phyloP scores from a whole-genome alignment of 129 eudicot species.

The Erigeron canadensis region DNA sequence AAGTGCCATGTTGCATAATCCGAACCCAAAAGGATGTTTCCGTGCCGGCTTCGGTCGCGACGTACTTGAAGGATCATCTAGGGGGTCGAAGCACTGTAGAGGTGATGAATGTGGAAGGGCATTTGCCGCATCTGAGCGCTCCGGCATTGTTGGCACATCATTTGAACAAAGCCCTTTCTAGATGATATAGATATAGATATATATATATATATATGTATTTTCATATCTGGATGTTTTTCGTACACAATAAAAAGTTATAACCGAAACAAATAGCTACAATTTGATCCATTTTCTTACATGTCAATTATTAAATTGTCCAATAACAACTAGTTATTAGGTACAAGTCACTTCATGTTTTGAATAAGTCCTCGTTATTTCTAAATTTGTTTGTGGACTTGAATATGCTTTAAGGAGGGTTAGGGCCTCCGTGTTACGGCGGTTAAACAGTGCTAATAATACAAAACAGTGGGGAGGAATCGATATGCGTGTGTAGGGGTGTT shows the following conservation, averaged over 20 bases:
- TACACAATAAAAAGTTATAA: neutral
- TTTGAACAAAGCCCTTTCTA: conserved; percentile 56
- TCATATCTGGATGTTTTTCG: neutral
- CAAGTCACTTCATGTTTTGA: too few species aligned
- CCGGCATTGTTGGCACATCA: conserved; percentile 64
- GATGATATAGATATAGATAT: too few species aligned
- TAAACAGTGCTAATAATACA: too few species aligned
- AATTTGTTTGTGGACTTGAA: conserved; percentile 20
- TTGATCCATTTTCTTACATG: neutral
- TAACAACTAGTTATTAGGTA: too few species aligned
- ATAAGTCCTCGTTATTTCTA: neutral
- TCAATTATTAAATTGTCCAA: neutral
- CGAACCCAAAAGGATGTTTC: conserved; percentile 88
- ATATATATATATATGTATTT: too few species aligned
- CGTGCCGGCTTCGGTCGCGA: conserved; percentile 83
- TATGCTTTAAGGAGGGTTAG: too few species aligned
- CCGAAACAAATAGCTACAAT: too few species aligned
- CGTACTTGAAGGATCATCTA: conserved; percentile 69
- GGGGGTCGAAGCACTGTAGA: conserved; percentile 90
- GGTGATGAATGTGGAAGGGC: conserved; percentile 81
- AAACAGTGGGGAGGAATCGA: too few species aligned
- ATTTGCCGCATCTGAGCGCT: conserved; percentile 86
- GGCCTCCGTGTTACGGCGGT: too few species aligned
- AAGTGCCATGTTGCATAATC: conserved; percentile 77
- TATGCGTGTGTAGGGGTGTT: too few species aligned